Evolutionary conservation across 2,329 filamentous ascomycete species (phyloP).

Genomic region (Sporothrix mexicana): DNA sequence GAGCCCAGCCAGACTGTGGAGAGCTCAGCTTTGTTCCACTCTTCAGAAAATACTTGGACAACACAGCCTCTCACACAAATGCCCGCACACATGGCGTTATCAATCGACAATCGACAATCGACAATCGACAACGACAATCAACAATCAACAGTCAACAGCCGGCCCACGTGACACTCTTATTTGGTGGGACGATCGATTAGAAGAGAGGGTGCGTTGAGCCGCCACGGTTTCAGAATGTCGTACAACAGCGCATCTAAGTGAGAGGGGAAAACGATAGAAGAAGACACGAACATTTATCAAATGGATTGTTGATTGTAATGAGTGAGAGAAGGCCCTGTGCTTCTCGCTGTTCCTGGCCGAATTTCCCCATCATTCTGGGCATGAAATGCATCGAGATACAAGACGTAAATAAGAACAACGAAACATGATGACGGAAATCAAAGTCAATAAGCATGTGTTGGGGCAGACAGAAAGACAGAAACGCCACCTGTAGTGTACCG

Average conservation of each 20-base stretch:
- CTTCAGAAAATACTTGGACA: neutral
- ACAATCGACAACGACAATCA: too few species aligned
- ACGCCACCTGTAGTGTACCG: neutral
- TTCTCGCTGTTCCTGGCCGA: neutral
- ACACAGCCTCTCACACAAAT: neutral
- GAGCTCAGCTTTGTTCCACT: too few species aligned
- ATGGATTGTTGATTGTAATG: neutral
- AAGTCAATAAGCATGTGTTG: neutral
- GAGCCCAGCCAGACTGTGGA: neutral
- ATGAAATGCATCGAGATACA: constrained; percentile 5
- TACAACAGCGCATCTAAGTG: neutral
- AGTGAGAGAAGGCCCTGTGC: neutral
- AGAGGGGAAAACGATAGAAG: neutral
- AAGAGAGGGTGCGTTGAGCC: too few species aligned
- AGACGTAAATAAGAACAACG: neutral
- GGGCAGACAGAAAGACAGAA: neutral
- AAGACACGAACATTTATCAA: neutral
- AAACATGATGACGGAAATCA: neutral
- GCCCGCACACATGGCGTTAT: constrained; percentile 9
- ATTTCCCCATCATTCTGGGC: neutral
- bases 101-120: neutral
- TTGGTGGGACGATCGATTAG: neutral
- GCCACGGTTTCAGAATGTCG: too few species aligned
- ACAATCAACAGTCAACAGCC: too few species aligned
- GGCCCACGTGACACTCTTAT: constrained; percentile 1